Evolutionary conservation across 2,329 filamentous ascomycete genomes (phyloP).

Genomic region (Fusarium marasasianum): DNA sequence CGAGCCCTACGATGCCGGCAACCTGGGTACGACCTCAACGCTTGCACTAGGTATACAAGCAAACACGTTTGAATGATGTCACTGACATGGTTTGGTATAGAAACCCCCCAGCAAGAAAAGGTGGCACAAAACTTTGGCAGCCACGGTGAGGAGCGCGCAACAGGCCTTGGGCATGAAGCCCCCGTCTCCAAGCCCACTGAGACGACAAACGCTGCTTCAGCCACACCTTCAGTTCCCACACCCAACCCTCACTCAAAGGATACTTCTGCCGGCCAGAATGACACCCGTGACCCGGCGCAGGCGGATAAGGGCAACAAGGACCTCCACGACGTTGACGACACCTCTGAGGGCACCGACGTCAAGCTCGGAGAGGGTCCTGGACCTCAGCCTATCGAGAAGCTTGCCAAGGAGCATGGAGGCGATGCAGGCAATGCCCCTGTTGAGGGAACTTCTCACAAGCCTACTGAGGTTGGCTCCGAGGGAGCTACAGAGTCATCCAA

Average conservation of each 20-base stretch:
- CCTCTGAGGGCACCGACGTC: constrained; percentile 42
- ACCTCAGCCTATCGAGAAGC: constrained; percentile 47
- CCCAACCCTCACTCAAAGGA: constrained; percentile 22
- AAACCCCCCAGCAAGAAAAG: constrained; percentile 31
- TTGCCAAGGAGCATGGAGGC: constrained; percentile 48
- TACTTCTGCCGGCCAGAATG: constrained; percentile 48
- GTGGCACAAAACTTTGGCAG: constrained; percentile 25
- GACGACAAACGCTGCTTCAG: not conserved
- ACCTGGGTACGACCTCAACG: constrained; percentile 60
- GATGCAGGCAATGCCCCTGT: constrained; percentile 41
- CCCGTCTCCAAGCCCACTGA: not conserved
- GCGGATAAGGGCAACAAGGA: constrained; percentile 44
- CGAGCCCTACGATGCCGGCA: constrained; percentile 83
- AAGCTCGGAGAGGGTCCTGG: constrained; percentile 44
- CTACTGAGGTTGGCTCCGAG: constrained; percentile 20
- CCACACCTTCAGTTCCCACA: constrained; percentile 1
- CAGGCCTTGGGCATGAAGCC: constrained; percentile 9
- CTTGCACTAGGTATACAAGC: not conserved
- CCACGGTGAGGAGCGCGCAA: constrained; percentile 9
- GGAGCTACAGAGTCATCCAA: constrained; percentile 8
- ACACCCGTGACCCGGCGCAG: constrained; percentile 52
- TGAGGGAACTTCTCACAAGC: constrained; percentile 6
- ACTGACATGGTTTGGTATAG: constrained; percentile 8
- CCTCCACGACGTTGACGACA: constrained; percentile 46
- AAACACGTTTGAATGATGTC: not conserved